phyloP scores from a whole-genome alignment of 2,329 filamentous ascomycete species.

The Cylindrodendrum hubeiense region DNA sequence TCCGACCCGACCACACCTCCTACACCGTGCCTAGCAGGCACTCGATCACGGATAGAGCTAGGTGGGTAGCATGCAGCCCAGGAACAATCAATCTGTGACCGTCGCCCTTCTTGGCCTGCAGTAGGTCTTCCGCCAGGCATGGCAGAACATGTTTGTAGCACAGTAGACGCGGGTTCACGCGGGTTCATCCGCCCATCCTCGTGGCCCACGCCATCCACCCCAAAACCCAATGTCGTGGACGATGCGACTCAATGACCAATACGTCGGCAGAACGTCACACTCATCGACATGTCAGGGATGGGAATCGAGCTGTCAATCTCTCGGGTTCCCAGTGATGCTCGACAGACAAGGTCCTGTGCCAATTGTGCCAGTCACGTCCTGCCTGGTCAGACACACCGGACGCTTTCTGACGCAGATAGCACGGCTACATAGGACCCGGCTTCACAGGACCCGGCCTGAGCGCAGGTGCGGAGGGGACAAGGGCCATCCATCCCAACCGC shows the following conservation, averaged over 20 bases:
- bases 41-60: constrained; percentile 3
- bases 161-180: constrained; percentile 10
- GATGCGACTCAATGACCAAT: constrained; percentile 10
- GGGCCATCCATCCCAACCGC: constrained; percentile 16
- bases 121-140: constrained; percentile 4
- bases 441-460: not conserved
- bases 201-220: constrained; percentile 9
- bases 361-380: not conserved
- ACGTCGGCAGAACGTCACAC: constrained; percentile 1
- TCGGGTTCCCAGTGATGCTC: not conserved
- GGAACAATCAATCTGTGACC: not conserved
- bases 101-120: not conserved
- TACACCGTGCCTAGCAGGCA: not conserved
- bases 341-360: constrained; percentile 3
- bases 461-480: not conserved
- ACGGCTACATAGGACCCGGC: not conserved
- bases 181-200: constrained; percentile 23
- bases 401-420: not conserved
- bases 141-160: not conserved
- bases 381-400: not conserved
- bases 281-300: not conserved
- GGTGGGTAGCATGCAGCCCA: not conserved
- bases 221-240: not conserved
- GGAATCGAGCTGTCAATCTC: constrained; percentile 7
- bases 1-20: not conserved